Evolutionary conservation across 1,284 basidiomycete genomes (phyloP).

Genomic region (Apiotrichum gamsii): DNA sequence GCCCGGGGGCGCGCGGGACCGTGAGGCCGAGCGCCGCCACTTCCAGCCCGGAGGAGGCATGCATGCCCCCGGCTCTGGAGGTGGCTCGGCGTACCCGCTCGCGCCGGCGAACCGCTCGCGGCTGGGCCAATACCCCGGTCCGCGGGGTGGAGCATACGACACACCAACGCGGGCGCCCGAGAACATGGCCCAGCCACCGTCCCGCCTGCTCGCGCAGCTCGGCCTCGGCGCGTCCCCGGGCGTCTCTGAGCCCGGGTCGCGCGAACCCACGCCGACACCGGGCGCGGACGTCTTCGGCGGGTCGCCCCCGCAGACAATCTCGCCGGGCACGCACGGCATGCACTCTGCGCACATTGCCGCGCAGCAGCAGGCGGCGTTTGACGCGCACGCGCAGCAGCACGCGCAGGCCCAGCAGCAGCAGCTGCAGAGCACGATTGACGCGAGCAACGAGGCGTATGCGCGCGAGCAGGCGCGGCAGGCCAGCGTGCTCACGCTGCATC

Average conservation of each 20-base stretch:
- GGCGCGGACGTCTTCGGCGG: too few species aligned
- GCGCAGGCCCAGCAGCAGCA: constrained; percentile 2
- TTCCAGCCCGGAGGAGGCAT: not conserved
- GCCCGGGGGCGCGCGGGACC: constrained; percentile 2
- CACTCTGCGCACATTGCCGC: not conserved
- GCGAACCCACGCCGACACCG: constrained; percentile 9
- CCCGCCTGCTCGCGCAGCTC: constrained; percentile 14
- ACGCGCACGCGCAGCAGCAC: constrained; percentile 4
- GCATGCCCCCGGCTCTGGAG: too few species aligned
- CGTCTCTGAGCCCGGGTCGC: constrained; percentile 3
- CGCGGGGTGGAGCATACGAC: too few species aligned
- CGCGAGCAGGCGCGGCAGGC: constrained; percentile 28
- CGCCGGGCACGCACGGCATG: too few species aligned
- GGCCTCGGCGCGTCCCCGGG: constrained; percentile 16
- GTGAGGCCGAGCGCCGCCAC: not conserved
- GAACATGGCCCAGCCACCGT: constrained; percentile 7
- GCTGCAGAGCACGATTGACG: constrained; percentile 30
- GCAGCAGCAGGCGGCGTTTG: not conserved
- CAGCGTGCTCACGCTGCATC: constrained; percentile 60
- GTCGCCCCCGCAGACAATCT: too few species aligned
- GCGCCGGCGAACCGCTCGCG: not conserved
- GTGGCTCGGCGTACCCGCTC: too few species aligned
- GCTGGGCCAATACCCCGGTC: not conserved
- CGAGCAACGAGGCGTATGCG: constrained; percentile 28
- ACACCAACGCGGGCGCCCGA: not conserved